Base-by-base conservation (phyloP, 2,329 filamentous ascomycete genomes). In the Atkinsonella texensis region DNA sequence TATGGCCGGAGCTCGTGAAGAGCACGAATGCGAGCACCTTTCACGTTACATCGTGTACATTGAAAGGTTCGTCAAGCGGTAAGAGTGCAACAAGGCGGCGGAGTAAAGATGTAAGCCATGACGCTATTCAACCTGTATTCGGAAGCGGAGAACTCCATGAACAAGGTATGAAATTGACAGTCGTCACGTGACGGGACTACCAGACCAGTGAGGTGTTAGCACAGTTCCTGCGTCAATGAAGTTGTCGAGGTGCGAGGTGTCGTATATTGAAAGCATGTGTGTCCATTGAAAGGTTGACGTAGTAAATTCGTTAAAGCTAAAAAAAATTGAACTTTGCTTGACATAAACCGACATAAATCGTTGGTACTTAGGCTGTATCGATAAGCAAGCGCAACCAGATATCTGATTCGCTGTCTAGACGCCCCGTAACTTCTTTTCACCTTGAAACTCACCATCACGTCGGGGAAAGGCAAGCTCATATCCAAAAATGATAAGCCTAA, bases 401-500 rank as follows among this genome's bases (percentile, higher is more conserved):
- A 46, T 56, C 55, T 59, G 54, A 62, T 59, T 61, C 51, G 54
- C 49, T 56, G 54, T 46, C 42, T 46, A 54, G 48, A 50, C 52
- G 52, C 52, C 52, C 52, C 49, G 49, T 49, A 47, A 55, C 57
- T 58, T 61, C 58, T 47, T 48, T 23, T 47, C 47, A 39, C 35
- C 41, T 33, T 41, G 13, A 18, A n/a, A 53, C 54, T 56, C 52
- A 43, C 51, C 35, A 48, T 46, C 48, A 20, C 42, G 51, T 54
- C 55, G 44, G 46, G 41, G 50, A 28, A 32, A 39, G 28, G 35
- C 18, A 42, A 31, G n/a, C 38, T 32, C 32, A 23, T 42, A 49
- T 46, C 51, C 51, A 56, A 68, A 58, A 6, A 85, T 85, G 82
- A 79, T 81, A 53, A 84, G 80, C 61, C 73, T 85, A 55, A 85